These are phyloP conservation scores for Clohesyomyces aquaticus DNA, from an alignment of 495 filamentous ascomycete genomes.

Conservation along the genomic window DNA sequence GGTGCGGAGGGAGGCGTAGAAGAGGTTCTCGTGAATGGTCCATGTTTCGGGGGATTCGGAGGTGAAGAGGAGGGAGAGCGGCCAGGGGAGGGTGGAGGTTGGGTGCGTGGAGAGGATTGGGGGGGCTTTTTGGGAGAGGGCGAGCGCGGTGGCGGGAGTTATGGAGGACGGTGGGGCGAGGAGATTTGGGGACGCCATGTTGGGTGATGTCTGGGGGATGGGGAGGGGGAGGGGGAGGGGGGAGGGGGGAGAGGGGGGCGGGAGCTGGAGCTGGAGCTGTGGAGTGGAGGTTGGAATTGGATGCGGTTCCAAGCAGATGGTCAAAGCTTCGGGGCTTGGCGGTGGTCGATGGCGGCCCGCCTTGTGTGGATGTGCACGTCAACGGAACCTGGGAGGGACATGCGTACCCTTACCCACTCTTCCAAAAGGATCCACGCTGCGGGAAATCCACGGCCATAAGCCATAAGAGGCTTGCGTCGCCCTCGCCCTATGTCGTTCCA, in stretches of 20 bases:
- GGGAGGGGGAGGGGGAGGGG: not conserved
- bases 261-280: too few species aligned
- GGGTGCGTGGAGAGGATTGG: conserved; percentile 60
- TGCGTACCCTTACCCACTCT: too few species aligned
- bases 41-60: conserved; percentile 77
- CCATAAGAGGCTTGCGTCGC: not conserved
- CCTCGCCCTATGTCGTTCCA: conserved; percentile 11
- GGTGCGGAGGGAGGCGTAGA: conserved; percentile 82
- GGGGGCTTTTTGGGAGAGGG: conserved; percentile 78
- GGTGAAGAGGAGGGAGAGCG: conserved; percentile 56
- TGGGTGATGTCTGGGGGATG: not conserved
- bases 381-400: too few species aligned
- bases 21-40: conserved; percentile 79
- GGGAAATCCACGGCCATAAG: too few species aligned
- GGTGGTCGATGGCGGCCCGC: too few species aligned
- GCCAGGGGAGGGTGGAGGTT: conserved; percentile 53
- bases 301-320: too few species aligned
- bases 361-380: too few species aligned
- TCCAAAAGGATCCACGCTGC: too few species aligned
- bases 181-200: conserved; percentile 43
- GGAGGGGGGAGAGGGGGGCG: not conserved
- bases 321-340: too few species aligned
- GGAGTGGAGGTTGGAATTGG: not conserved
- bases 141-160: conserved; percentile 59
- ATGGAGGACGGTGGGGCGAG: conserved; percentile 46